Conservation (phyloP, 352 stramenopile species). For the Phytopythium chamaehyphon region DNA sequence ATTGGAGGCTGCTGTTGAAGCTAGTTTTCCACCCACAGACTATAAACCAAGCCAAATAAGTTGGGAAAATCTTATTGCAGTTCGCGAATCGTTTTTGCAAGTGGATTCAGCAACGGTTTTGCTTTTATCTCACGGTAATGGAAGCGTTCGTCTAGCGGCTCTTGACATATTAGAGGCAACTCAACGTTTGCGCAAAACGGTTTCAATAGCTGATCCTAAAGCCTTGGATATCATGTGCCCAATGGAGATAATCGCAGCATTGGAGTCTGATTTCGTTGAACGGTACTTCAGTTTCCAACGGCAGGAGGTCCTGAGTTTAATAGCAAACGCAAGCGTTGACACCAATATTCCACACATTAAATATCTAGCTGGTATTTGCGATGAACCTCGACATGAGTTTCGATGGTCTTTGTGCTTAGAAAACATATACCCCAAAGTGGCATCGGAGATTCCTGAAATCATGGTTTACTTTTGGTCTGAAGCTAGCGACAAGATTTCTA, state of each 20-base stretch:
- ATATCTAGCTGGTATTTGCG: conserved; percentile 6
- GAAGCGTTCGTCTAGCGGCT: conserved; percentile 17
- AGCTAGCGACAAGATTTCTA: conserved; percentile 52
- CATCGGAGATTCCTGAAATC: conserved; percentile 42
- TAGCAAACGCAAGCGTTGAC: background rate
- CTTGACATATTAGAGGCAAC: conserved; percentile 27
- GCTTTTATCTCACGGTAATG: conserved; percentile 44
- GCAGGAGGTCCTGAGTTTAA: background rate
- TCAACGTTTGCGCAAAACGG: background rate
- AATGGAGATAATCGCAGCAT: conserved; percentile 15
- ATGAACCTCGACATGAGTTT: conserved; percentile 28
- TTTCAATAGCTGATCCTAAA: background rate
- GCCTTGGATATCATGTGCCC: background rate
- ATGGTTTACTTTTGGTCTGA: conserved; percentile 62
- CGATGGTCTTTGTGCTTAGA: conserved; percentile 52
- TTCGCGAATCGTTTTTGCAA: conserved; percentile 53
- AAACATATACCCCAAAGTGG: conserved; percentile 36
- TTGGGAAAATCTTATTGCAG: conserved; percentile 31
- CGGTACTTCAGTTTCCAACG: conserved; percentile 27
- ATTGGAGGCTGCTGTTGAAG: conserved; percentile 14
- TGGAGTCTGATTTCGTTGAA: conserved; percentile 21
- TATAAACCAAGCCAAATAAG: background rate
- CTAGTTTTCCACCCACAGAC: background rate
- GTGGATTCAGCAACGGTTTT: conserved; percentile 57
- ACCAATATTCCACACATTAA: background rate